Evolutionary conservation across 495 filamentous ascomycete species (phyloP), one percentile per base, ranked within the genome.

Genomic region (Clavariopsis aquatica): DNA sequence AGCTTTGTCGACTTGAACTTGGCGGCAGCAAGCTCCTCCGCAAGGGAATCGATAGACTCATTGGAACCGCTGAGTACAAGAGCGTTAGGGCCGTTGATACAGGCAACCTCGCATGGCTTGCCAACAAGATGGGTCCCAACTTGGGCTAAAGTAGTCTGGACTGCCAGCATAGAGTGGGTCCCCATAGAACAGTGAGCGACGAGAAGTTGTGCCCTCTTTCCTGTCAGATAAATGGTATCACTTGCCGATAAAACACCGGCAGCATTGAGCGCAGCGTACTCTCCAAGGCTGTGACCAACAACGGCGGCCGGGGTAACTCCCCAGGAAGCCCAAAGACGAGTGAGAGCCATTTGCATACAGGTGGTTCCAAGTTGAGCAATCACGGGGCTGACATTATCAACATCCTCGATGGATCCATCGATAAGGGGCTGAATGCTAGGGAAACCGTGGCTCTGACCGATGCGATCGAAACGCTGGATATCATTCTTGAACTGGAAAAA

Each of bases 1-100:
- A 94, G 80, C 68, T 38, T 31, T 23, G 28, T 70, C 1, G 80
- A 86, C 72, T 89, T 92, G 71, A 89, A 81, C 1, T 82, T 81
- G 49, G 78, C 75, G 20, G 24, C 60, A n/a, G 38, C 5, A n/a
- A 64, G 58, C 43, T 52, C 36, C 27, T 69, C 57, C 4, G 49
- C 36, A 43, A 69, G 52, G n/a, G 36, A 43, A 49, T 66, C 49
- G 29, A 64, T 65, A 22, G 77, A 72, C 9, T 71, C 71, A 46
- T 62, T 75, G 0, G 75, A 60, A 19, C 82, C 84, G 52, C 79
- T 79, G 34, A 85, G 74, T 8, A 84, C 82, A 24, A 79, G 83
- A 59, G 82, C 80, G 10, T 72, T 71, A 9, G 78, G 76, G 23
- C 75, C 76, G 64, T 85, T 85, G 67, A 83, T 76, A 60, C 83